Percentiles rank a stretch among this genome's conserved stretches.
Evolutionary conservation across 1,139 yeast genomes (phyloP).

Genomic region (Debaryomyces coudertii): DNA sequence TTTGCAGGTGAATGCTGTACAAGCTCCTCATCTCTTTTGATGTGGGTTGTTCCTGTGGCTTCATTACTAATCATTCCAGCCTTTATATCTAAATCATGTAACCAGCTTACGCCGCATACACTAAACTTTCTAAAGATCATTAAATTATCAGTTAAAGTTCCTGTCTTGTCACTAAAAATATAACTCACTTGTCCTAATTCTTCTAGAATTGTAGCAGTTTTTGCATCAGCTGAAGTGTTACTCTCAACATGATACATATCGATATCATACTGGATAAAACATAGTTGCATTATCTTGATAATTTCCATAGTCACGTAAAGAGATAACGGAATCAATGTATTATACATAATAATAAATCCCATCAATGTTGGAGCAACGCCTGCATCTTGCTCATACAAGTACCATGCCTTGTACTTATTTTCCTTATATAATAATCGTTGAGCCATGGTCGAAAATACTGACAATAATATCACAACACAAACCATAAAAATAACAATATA

Average conservation of each 20-base stretch:
- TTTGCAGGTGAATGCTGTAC: constrained; percentile 2
- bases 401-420: constrained; percentile 66
- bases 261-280: constrained; percentile 81
- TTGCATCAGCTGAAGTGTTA: constrained; percentile 91
- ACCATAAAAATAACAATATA: constrained; percentile 88
- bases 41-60: not conserved
- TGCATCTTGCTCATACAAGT: constrained; percentile 68
- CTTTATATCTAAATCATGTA: constrained; percentile 68
- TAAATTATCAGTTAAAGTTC: constrained; percentile 88
- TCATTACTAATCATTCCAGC: constrained; percentile 17
- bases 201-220: constrained; percentile 93
- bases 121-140: constrained; percentile 87
- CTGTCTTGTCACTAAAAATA: constrained; percentile 94
- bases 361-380: constrained; percentile 90
- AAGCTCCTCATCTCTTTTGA: not conserved
- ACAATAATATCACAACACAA: constrained; percentile 67
- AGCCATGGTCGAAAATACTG: constrained; percentile 84
- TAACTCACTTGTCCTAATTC: constrained; percentile 97
- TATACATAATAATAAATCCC: constrained; percentile 97
- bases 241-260: constrained; percentile 90
- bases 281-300: constrained; percentile 83
- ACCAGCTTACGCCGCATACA: constrained; percentile 87
- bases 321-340: constrained; percentile 92
- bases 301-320: constrained; percentile 96
- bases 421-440: constrained; percentile 56